Conservation (phyloP, 2,329 filamentous ascomycete species). For the Aureobasidium zeae region DNA sequence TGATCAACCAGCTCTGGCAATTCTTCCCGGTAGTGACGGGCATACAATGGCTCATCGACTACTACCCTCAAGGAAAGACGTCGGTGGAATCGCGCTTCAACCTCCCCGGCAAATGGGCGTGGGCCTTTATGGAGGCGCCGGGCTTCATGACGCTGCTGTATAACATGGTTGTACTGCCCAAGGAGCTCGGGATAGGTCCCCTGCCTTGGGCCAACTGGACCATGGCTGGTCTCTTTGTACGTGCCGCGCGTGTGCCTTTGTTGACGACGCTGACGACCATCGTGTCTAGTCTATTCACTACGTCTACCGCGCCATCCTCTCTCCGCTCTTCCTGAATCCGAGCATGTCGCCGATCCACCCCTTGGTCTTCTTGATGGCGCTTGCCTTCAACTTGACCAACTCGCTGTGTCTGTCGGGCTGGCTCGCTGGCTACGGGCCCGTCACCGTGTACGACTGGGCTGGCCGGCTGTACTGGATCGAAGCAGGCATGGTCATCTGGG, state of each 20-base stretch:
- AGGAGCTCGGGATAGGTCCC: conserved; percentile 45
- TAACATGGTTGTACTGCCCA: conserved; percentile 60
- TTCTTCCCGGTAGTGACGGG: conserved; percentile 47
- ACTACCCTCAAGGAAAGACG: conserved; percentile 90
- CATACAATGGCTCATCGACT: conserved; percentile 66
- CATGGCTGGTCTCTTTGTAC: conserved; percentile 57
- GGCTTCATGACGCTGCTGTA: conserved; percentile 72
- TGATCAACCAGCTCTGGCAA: conserved; percentile 37
- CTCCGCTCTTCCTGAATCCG: conserved; percentile 69
- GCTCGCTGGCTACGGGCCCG: conserved; percentile 71
- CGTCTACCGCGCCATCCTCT: conserved; percentile 75
- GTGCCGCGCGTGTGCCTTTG: conserved; percentile 28
- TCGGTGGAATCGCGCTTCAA: conserved; percentile 67
- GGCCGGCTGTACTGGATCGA: conserved; percentile 39
- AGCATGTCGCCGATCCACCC: conserved; percentile 86
- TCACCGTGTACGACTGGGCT: conserved; percentile 46
- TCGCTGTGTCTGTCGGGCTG: conserved; percentile 68
- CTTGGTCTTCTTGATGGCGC: conserved; percentile 54
- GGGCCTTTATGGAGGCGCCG: conserved; percentile 79
- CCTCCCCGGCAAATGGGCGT: conserved; percentile 77
- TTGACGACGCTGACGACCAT: conserved; percentile 22
- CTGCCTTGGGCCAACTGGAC: conserved; percentile 72
- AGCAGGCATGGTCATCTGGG: conserved; percentile 65
- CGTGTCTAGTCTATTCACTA: conserved; percentile 67
- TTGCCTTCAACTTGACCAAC: conserved; percentile 72